Base-by-base conservation (phyloP, 352 stramenopile genomes). In the Plasmopara muralis region DNA sequence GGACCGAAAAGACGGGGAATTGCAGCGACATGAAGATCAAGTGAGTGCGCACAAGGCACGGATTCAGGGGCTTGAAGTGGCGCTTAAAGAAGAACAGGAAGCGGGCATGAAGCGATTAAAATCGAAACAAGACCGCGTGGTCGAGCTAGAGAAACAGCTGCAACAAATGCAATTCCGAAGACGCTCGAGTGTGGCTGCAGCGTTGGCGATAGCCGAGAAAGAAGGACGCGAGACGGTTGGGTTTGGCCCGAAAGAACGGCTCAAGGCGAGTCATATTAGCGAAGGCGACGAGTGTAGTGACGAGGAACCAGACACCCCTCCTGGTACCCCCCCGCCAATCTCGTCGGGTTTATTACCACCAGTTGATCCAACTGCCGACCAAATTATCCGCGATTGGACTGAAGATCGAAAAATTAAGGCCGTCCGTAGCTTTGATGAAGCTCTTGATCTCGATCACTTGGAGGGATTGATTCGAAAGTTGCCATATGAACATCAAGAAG, bases 291-390 rank as follows among this genome's bases (percentile, higher is more conserved):
- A 72, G 16, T 47, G 39, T 6, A 68, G 55, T 31, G 70, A 79
- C 5, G 78, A 89, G 18, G 66, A 77, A 18, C 76, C 78, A 0
- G 79, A 89, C 43, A 89, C 82, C 13, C 82, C 82, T 5, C 82
- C 82, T 0, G 81, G 78, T 1, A 92, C 82, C 9, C 82, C 82
- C 18, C 82, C 82, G 31, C 82, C 78, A 0, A 88, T 92, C 39
- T 80, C 77, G 6, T 64, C 74, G 0, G 73, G 73, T 8, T 39
- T 87, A 8, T 43, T 89, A 49, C 74, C 73, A 0, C 58, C 61
- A 0, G 57, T 76, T 14, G 76, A 87, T 49, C 75, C 77, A 4
- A 80, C 50, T 14, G 69, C 64, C 1, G 72, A 85, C 44, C 77
- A 89, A 50, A 70, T 80, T 0, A 67, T 85, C 28, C 61, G 66